These are phyloP conservation scores for Physaria fendleri DNA, from an alignment of 345 rosid species.

Conservation along the genomic window DNA sequence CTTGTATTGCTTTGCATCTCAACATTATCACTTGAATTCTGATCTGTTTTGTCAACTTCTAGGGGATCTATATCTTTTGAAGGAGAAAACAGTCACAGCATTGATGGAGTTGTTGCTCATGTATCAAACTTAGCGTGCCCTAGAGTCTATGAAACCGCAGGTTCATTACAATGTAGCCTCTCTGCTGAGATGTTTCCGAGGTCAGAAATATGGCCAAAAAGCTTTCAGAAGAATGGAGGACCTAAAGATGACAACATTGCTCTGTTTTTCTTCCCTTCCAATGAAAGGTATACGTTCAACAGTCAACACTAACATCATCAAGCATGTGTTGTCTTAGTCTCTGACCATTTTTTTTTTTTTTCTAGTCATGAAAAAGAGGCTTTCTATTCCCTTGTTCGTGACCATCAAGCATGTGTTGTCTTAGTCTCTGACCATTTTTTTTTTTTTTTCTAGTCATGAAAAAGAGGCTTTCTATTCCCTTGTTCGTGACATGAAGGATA, in stretches of 20 bases:
- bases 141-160: slow-evolving; percentile 42
- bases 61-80: slow-evolving; percentile 47
- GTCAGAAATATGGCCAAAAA: slow-evolving; percentile 50
- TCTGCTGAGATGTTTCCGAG: slow-evolving; percentile 47
- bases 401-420: neutral
- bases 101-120: slow-evolving; percentile 47
- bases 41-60: slow-evolving; percentile 15
- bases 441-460: slow-evolving; percentile 34
- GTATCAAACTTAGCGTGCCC: slow-evolving; percentile 54
- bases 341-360: neutral
- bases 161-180: slow-evolving; percentile 36
- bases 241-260: slow-evolving; percentile 50
- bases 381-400: slow-evolving; percentile 39
- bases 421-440: neutral
- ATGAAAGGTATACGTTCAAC: slow-evolving; percentile 32
- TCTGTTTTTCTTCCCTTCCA: slow-evolving; percentile 56
- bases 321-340: neutral
- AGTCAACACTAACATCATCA: no score
- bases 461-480: slow-evolving; percentile 36
- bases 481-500: slow-evolving; percentile 41
- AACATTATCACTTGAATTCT: neutral
- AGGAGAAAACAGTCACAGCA: slow-evolving; percentile 6
- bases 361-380: slow-evolving; percentile 35
- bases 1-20: neutral
- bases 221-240: slow-evolving; percentile 37